Evolutionary conservation across 129 eudicot species (phyloP), one percentile per base, ranked within the genome.

Genomic region (Flaveria bidentis): DNA sequence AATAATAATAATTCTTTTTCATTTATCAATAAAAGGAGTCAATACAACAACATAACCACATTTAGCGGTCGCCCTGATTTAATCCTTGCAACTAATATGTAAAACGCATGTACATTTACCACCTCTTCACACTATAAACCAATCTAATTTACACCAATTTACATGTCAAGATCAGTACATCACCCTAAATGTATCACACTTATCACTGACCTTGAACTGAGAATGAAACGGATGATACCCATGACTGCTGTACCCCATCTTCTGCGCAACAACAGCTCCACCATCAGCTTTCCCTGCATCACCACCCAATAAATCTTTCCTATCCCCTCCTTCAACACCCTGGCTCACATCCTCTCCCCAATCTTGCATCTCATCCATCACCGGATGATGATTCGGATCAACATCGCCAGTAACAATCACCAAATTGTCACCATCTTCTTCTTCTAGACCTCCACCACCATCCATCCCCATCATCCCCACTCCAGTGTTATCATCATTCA

Each of bases 191-290:
- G 76, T 84, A 61, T 79, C 39, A 81, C 88, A 81, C 56, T 82
- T 78, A 74, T 67, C 86, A 89, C 94, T 90, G 86, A 95, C 99
- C 99, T 95, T 95, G 82, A 89, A 95, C 95, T 95, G 99, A 14
- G 99, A 95, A 86, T 91, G 97, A 81, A 85, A 91, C 11, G 91
- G 92, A 68, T 91, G 97, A 87, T 87, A 88, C 49, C 76, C 84
- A 33, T 84, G 95, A 80, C 78, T 74, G 84, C 82, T 78, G 64
- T 79, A 95, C n/a, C 82, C 88, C 84, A 82, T 58, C 86, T 89
- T 95, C 51, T 86, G 87, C 57, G 83, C 76, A 22, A 55, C 78
- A 0, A 69, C 72, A 49, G 80, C 73, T 47, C 79, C 30, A 13
- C 74, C 45, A 9, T 87, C 86, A 17, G 72, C 85, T 76, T 86